Conservation (phyloP, 805 yeast genomes). For the Hemisphaericaspora nanyangensis region DNA sequence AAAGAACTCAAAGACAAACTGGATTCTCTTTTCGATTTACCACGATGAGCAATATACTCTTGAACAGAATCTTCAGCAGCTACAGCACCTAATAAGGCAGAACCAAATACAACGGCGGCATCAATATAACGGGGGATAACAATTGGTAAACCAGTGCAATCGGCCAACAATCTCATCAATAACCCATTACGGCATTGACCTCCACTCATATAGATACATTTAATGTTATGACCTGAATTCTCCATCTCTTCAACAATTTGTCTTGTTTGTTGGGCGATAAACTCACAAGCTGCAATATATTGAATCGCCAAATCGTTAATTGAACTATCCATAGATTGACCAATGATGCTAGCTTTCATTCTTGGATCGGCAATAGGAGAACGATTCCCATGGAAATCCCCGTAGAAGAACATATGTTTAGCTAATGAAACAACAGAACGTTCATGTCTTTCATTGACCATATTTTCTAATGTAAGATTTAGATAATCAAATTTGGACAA, state of each 20-base stretch:
- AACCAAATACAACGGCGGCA: constrained; percentile 95
- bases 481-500: constrained; percentile 78
- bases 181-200: constrained; percentile 95
- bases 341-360: constrained; percentile 90
- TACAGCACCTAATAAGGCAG: constrained; percentile 91
- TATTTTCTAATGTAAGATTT: constrained; percentile 66
- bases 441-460: constrained; percentile 52
- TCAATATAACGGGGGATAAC: constrained; percentile 93
- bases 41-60: constrained; percentile 29
- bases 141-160: constrained; percentile 87
- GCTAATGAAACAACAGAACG: constrained; percentile 80
- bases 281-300: constrained; percentile 93
- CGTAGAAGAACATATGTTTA: constrained; percentile 85
- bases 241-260: constrained; percentile 89
- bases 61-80: constrained; percentile 68
- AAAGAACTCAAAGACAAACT: constrained; percentile 31
- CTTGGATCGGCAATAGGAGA: constrained; percentile 95
- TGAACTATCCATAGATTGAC: constrained; percentile 87
- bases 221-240: constrained; percentile 70
- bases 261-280: constrained; percentile 95
- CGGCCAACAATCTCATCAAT: constrained; percentile 85
- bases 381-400: constrained; percentile 94
- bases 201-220: constrained; percentile 84
- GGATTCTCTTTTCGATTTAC: constrained; percentile 34
- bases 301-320: constrained; percentile 80